Conservation (phyloP, 139 green algal genomes). For the Chlamydomonas sp. region DNA sequence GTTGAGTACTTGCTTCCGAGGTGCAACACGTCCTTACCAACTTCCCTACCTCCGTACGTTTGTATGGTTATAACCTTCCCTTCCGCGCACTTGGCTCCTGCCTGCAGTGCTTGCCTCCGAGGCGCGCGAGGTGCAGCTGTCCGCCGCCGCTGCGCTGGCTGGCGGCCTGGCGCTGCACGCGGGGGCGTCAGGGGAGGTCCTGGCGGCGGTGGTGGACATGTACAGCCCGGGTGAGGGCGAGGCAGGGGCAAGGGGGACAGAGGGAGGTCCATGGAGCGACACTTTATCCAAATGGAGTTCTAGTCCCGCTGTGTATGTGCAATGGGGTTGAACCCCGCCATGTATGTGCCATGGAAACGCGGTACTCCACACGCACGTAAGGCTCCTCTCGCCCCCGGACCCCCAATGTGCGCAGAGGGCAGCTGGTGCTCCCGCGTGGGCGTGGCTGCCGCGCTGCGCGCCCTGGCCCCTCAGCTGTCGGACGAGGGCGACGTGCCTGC, state of each 20-base stretch:
- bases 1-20: too few species aligned
- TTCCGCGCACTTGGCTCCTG: not conserved
- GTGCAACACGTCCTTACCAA: too few species aligned
- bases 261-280: not conserved
- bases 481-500: conserved; percentile 58
- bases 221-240: conserved; percentile 17
- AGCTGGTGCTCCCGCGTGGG: conserved; percentile 54
- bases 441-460: conserved; percentile 71
- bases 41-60: too few species aligned
- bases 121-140: conserved; percentile 56
- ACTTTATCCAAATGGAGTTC: not conserved
- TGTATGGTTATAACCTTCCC: not conserved
- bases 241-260: not conserved
- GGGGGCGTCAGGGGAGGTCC: conserved; percentile 16
- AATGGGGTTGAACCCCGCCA: too few species aligned
- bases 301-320: too few species aligned
- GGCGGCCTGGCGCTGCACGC: conserved; percentile 48
- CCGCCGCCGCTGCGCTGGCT: conserved; percentile 56
- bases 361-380: not conserved
- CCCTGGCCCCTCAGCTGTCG: conserved; percentile 58
- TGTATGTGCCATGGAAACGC: too few species aligned
- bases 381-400: not conserved
- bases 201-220: conserved; percentile 51
- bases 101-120: conserved; percentile 28
- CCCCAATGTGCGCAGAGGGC: not conserved